Percentiles rank a stretch among this genome's conserved stretches.
Evolutionary conservation across 345 rosid species (phyloP).

Genomic region (Euphorbia lathyris): DNA sequence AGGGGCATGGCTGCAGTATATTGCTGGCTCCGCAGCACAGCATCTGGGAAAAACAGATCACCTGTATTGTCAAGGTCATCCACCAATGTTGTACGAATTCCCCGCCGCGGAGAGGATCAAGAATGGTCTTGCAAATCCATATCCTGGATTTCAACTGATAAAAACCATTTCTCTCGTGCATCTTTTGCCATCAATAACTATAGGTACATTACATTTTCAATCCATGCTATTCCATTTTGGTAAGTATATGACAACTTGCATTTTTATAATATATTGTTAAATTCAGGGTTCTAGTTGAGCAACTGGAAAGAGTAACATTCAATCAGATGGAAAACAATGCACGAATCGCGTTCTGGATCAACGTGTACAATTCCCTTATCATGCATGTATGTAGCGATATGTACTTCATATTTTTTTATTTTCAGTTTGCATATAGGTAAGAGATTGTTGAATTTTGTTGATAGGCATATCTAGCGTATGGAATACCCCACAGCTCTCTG

Average conservation of each 20-base stretch:
- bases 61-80: constrained; percentile 60
- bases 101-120: constrained; percentile 45
- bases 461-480: constrained; percentile 87
- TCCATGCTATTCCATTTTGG: background rate
- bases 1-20: constrained; percentile 81
- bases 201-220: constrained; percentile 39
- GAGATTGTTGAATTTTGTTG: constrained; percentile 12
- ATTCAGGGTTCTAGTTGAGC: constrained; percentile 81
- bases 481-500: constrained; percentile 66
- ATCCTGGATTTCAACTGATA: constrained; percentile 70
- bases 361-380: constrained; percentile 81
- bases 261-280: constrained; percentile 5
- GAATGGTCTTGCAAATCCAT: constrained; percentile 68
- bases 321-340: constrained; percentile 58
- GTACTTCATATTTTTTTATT: too few relatives aligned
- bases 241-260: too few relatives aligned
- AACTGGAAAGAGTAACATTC: constrained; percentile 64
- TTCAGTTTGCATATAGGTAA: constrained; percentile 6
- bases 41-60: constrained; percentile 47
- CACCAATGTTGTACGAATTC: constrained; percentile 52
- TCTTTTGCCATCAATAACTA: constrained; percentile 71
- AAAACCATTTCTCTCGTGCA: constrained; percentile 57
- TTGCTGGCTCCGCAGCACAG: constrained; percentile 62
- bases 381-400: constrained; percentile 57
- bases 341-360: constrained; percentile 83